These are phyloP conservation scores for Castanea sativa DNA, from an alignment of 306 rosid species.

Conservation along the genomic window DNA sequence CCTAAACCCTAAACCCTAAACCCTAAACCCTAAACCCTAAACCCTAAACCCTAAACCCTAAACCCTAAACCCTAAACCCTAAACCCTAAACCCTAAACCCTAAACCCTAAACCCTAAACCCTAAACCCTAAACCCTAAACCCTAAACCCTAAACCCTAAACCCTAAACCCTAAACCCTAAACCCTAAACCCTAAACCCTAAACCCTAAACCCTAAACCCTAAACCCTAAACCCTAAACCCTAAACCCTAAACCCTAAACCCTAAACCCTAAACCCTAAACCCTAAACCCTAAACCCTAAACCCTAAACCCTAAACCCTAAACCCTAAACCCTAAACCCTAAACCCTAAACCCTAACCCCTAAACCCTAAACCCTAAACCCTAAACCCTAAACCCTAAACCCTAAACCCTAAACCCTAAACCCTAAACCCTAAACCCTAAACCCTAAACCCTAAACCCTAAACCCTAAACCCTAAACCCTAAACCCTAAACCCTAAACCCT, in stretches of 20 bases:
- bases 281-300: constrained; percentile 9
- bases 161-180: not conserved
- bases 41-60: too few relatives aligned
- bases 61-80: constrained; percentile 12
- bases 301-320: not conserved
- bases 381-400: constrained; percentile 17
- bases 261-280: constrained; percentile 15
- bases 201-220: too few relatives aligned
- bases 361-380: constrained; percentile 19
- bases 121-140: not conserved
- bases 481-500: constrained; percentile 21
- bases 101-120: constrained; percentile 5
- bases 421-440: constrained; percentile 15
- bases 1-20: too few relatives aligned
- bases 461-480: constrained; percentile 22
- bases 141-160: not conserved
- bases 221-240: constrained; percentile 5
- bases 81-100: constrained; percentile 12
- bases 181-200: too few relatives aligned
- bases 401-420: constrained; percentile 16
- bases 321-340: constrained; percentile 24
- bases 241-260: constrained; percentile 21
- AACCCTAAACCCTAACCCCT: constrained; percentile 22
- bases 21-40: too few relatives aligned
- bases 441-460: constrained; percentile 23